Conservation (phyloP, 495 filamentous ascomycete species). For the Lindgomyces ingoldianus region DNA sequence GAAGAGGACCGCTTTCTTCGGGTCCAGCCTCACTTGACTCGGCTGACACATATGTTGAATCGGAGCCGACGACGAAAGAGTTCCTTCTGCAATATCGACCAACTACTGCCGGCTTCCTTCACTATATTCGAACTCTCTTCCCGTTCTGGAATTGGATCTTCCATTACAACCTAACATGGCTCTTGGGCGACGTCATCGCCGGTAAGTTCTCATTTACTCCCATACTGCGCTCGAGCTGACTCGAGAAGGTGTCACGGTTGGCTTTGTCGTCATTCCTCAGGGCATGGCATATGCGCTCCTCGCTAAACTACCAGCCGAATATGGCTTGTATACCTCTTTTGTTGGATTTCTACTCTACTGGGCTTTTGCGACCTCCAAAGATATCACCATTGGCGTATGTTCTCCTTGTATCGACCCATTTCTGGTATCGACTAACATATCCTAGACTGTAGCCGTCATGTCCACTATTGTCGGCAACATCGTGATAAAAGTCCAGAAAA, state of each 20-base stretch:
- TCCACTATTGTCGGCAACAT: conserved; percentile 85
- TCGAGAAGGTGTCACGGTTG: conserved; percentile 78
- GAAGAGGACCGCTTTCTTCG: conserved; percentile 11
- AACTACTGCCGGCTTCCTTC: conserved; percentile 49
- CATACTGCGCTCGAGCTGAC: background rate
- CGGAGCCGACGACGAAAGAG: conserved; percentile 71
- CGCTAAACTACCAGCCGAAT: conserved; percentile 75
- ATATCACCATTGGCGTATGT: conserved; percentile 95
- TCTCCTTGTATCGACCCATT: background rate
- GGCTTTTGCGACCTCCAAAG: conserved; percentile 98
- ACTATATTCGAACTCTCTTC: conserved; percentile 71
- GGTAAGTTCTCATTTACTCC: conserved; percentile 55
- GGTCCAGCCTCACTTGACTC: conserved; percentile 16
- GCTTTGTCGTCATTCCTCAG: conserved; percentile 92
- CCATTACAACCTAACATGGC: conserved; percentile 86
- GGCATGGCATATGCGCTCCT: conserved; percentile 95
- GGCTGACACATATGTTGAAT: conserved; percentile 60
- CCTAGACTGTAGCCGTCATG: conserved; percentile 90
- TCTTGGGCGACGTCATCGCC: conserved; percentile 84
- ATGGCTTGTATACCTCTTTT: conserved; percentile 92
- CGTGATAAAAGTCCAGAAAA: conserved; percentile 59
- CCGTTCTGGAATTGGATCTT: conserved; percentile 87
- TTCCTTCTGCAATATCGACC: conserved; percentile 68
- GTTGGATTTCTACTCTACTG: conserved; percentile 95
- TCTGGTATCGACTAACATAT: background rate